These are phyloP conservation scores for Terfezia boudieri DNA, from an alignment of 495 filamentous ascomycete genomes.

Conservation along the genomic window DNA sequence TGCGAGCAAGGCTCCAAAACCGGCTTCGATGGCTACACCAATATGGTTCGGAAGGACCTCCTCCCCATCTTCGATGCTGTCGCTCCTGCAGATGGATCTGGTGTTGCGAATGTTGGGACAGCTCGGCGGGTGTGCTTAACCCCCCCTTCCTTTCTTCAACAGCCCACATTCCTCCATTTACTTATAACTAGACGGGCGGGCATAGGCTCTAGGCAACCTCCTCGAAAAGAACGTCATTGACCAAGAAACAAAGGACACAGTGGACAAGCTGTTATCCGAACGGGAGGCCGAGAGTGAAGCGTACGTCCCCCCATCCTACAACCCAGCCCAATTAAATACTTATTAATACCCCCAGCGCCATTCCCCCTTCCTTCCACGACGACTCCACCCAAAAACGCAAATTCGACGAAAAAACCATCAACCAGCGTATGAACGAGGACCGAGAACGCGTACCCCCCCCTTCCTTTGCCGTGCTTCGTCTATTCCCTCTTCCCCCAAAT, in stretches of 20 bases:
- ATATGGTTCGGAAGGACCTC: constrained; percentile 89
- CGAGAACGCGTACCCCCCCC: constrained; percentile 36
- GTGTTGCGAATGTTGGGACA: constrained; percentile 84
- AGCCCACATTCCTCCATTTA: neutral
- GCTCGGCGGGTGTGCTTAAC: constrained; percentile 39
- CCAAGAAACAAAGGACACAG: constrained; percentile 7
- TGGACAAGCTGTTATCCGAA: constrained; percentile 7
- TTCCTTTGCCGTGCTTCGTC: too few species aligned
- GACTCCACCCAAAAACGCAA: constrained; percentile 18
- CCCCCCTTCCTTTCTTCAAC: too few species aligned
- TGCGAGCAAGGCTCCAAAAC: constrained; percentile 67
- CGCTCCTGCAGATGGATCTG: constrained; percentile 66
- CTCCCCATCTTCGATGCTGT: constrained; percentile 71
- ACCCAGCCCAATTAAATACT: neutral
- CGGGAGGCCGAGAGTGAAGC: constrained; percentile 11
- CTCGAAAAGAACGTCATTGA: constrained; percentile 7
- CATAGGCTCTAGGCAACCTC: constrained; percentile 13
- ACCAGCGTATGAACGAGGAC: constrained; percentile 93
- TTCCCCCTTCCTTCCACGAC: neutral
- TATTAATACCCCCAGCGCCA: neutral
- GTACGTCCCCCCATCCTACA: constrained; percentile 1
- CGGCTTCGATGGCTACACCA: constrained; percentile 50
- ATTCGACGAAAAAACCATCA: constrained; percentile 67
- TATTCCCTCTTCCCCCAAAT: too few species aligned
- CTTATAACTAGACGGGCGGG: neutral